Evolutionary conservation across 345 rosid species (phyloP), one percentile per base, ranked within the genome.

Genomic region (Gossypium anomalum): DNA sequence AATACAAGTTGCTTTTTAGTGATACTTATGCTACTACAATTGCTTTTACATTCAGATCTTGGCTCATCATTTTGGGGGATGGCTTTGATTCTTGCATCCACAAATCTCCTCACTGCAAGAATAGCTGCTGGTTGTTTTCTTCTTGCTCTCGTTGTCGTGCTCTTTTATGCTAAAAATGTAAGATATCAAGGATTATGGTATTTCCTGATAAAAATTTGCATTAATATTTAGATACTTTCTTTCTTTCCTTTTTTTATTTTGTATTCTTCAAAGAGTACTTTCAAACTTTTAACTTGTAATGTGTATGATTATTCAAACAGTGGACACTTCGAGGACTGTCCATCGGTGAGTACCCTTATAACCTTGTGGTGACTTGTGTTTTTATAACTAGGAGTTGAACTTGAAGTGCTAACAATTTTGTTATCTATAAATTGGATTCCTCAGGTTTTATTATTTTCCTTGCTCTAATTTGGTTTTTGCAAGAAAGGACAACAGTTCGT

Each of bases 51-150:
- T 81, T 70, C 86, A 94, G 99, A 95, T 86, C 92, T 95, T 74
- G 99, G 99, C 41, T 95, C 99, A 38, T 95, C 99, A 58, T 95
- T 95, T 84, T 95, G 99, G 99, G 99, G 99, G 79, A 95, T 95
- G 99, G 86, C 84, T 77, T 86, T 95, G 86, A 87, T 95, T 72
- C 97, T 95, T 82, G 96, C 98, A 75, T 93, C 99, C 4, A 91
- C 99, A 70, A 90, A 93, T 85, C 89, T 91, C 38, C 43, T 85
- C 17, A 85, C 97, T 34, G 97, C 99, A 69, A 89, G 98, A 83
- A 91, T 92, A 77, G 98, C 97, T 69, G 97, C 97, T 16, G 99
- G 85, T 84, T 88, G 98, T 78, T 83, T 95, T 4, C 87, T 56
- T 76, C 85, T 93, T 67, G 97, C 98, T 51, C 82, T 94, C 20